Conservation (phyloP, 768 basidiomycete genomes). For the Boletales sp. region DNA sequence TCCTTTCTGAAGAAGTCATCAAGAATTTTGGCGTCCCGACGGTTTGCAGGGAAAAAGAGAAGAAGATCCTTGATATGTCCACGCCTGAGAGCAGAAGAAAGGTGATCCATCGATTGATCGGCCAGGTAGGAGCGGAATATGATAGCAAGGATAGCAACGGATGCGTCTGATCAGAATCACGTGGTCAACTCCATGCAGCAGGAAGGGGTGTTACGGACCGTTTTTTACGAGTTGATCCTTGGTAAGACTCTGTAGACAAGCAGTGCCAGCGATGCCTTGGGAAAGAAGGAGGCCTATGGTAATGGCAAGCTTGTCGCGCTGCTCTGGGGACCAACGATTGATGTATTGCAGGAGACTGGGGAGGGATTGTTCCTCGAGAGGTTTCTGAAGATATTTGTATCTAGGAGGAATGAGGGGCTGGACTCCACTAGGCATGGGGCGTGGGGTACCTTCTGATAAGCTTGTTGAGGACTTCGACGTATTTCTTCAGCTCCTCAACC, state of each 20-base stretch:
- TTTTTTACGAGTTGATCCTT: constrained; percentile 98
- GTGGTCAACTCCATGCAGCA: not conserved
- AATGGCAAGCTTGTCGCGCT: constrained; percentile 80
- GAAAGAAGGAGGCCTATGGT: constrained; percentile 80
- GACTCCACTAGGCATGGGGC: constrained; percentile 2
- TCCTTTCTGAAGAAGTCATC: constrained; percentile 87
- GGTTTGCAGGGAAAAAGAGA: constrained; percentile 83
- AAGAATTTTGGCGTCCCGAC: constrained; percentile 66
- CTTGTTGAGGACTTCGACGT: constrained; percentile 92
- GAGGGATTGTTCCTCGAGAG: constrained; percentile 82
- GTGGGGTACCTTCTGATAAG: constrained; percentile 79
- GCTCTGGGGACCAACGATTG: constrained; percentile 73
- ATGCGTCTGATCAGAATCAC: constrained; percentile 53
- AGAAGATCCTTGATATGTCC: constrained; percentile 84
- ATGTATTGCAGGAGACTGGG: constrained; percentile 85
- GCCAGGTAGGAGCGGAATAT: constrained; percentile 80
- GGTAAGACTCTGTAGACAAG: constrained; percentile 75
- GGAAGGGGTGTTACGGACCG: constrained; percentile 40
- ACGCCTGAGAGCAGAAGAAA: constrained; percentile 75
- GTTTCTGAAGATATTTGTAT: constrained; percentile 99
- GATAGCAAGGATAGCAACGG: constrained; percentile 68
- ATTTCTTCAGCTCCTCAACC: constrained; percentile 85
- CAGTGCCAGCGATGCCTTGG: constrained; percentile 75
- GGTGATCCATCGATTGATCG: constrained; percentile 87
- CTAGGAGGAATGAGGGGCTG: constrained; percentile 37